Evolutionary conservation across 495 filamentous ascomycete species (phyloP), one percentile per base, ranked within the genome.

Genomic region (Aspergillus panamensis): DNA sequence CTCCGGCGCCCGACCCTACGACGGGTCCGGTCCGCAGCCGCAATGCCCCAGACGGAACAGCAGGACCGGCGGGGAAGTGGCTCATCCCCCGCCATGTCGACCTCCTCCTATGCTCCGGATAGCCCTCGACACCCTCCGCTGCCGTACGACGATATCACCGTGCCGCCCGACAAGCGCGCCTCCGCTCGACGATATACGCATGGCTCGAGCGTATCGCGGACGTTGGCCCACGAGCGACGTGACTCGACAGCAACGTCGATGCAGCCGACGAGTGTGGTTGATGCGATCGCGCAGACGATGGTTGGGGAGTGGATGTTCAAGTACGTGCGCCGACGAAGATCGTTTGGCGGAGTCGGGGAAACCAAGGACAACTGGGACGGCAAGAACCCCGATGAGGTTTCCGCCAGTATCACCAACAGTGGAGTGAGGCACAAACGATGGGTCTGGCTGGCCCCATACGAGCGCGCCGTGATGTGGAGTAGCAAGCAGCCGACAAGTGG

Each of bases 251-350:
- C 75, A 2, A 86, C 84, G 61, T 73, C 78, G 3, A 79, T 81
- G 42, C 85, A 91, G 64, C 80, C 87, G 29, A 87, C 87, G 0
- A 88, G 84, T 56, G 94, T 97, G 29, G 92, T 97, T n/a, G 93
- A 97, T 75, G 90, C 94, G 13, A 97, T 98, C 72, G 92, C 94
- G 3, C 90, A 96, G 63, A 96, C 94, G 6, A 98, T 97, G 94
- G 91, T 97, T 45, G 94, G 94, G 32, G 94, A 97, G 66, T 98
- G 94, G 94, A 97, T 98, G 94, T 97, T 87, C 82, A 98, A 98
- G 67, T 97, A 97, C 67, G 89, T 97, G 40, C 84, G 94, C 40
- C 84, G 91, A 68, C 83, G 94, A 60, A 96, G 90, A 71, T 94
- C 94, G 2, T 97, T 98, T 48, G 71, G 72, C 35, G 70, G 70